Base-by-base conservation (phyloP, 2,329 filamentous ascomycete genomes). In the Colletotrichum neosansevieriae region DNA sequence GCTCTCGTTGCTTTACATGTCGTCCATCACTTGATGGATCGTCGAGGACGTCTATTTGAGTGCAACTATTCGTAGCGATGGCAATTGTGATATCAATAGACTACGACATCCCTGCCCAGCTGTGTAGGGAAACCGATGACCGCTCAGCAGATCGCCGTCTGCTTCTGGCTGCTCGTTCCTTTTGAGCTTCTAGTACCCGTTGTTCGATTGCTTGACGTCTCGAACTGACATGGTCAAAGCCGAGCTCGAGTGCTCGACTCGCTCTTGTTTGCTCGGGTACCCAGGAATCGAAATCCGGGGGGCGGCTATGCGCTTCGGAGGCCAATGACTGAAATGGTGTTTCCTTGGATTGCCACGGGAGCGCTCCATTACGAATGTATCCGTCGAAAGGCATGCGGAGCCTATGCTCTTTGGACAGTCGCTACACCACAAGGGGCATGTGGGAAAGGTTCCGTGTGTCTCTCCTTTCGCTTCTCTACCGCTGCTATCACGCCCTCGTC, bases 241-340 rank as follows among this genome's bases (percentile, higher is more conserved):
- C 36, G 56, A 17, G 6, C 38, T 58, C 15, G 56, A 38, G n/a
- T n/a, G n/a, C n/a, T n/a, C n/a, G n/a, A n/a, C 32, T 50, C 13
- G 58, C 11, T 45, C n/a, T 13, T 24, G 54, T 38, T 29, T 42
- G 36, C 36, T 40, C 29, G 10, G 38, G 42, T 40, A 34, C 10
- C 32, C 36, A 32, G 11, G 5, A 10, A 11, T 32, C 45, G 11
- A 12, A 38, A 59, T 51, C 40, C 42, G 54, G 61, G 40, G 61
- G 61, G 40, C 61, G 54, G 61, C 61, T 65, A 51, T 63, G 61
- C 65, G 65, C 65, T 65, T 68, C 45, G 24, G 36, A 59, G 45
- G 40, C 61, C 61, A 68, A 64, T 50, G 40, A 34, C 10, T 40
- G 19, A 6, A 49, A 56, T 34, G 49, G 40, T 40, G 58, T 32